These are phyloP conservation scores for Drechslerella dactyloides DNA, from an alignment of 2,329 filamentous ascomycete genomes.

Conservation along the genomic window DNA sequence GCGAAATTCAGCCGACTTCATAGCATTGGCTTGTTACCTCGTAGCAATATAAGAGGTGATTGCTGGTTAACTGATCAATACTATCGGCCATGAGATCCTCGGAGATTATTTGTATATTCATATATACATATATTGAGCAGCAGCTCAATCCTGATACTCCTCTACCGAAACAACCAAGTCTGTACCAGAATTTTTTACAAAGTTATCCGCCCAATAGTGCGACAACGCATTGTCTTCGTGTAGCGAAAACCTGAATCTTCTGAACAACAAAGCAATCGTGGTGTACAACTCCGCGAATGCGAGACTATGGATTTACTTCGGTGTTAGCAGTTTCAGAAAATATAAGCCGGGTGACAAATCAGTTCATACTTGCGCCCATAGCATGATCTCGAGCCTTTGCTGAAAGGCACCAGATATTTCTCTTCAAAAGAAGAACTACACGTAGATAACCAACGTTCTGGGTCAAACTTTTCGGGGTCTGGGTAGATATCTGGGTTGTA, in stretches of 20 bases:
- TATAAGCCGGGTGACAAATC: background rate
- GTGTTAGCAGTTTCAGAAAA: background rate
- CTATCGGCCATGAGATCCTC: no score
- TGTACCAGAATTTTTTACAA: background rate
- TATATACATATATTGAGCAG: background rate
- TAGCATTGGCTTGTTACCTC: no score
- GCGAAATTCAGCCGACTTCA: no score
- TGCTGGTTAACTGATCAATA: no score
- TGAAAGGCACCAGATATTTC: slow-evolving; percentile 25
- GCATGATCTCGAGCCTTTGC: slow-evolving; percentile 24
- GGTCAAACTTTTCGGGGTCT: slow-evolving; percentile 29
- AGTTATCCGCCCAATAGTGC: slow-evolving; percentile 12
- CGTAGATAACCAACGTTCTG: slow-evolving; percentile 28
- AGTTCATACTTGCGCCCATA: slow-evolving; percentile 11
- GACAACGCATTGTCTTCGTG: slow-evolving; percentile 6
- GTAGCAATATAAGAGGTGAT: no score
- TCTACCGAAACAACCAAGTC: slow-evolving; percentile 10
- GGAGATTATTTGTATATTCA: no score
- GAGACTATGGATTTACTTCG: slow-evolving; percentile 2
- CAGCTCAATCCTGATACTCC: slow-evolving; percentile 12
- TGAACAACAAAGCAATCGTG: slow-evolving; percentile 6
- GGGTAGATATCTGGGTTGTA: slow-evolving; percentile 20
- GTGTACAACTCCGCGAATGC: slow-evolving; percentile 16
- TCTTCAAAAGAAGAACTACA: slow-evolving; percentile 10
- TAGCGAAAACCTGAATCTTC: slow-evolving; percentile 15